Conservation (phyloP, 1,139 yeast species). For the Wickerhamomyces sp. region DNA sequence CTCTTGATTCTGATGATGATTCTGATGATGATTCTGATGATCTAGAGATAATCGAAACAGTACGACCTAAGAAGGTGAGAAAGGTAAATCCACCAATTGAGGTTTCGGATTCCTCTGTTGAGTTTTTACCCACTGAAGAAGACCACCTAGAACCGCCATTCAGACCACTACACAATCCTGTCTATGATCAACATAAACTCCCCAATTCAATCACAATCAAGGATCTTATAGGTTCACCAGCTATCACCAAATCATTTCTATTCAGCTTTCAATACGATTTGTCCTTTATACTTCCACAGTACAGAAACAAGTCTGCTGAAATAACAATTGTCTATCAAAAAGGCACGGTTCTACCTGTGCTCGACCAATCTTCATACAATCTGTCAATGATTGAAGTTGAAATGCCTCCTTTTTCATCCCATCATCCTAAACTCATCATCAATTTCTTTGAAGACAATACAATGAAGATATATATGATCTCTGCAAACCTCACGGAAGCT, state of each 20-base stretch:
- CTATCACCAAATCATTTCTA: constrained; percentile 20
- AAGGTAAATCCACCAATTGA: no score
- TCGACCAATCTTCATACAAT: constrained; percentile 11
- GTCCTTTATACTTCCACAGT: constrained; percentile 23
- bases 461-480: constrained; percentile 50
- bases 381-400: constrained; percentile 17
- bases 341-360: constrained; percentile 23
- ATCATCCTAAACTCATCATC: constrained; percentile 65
- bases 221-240: constrained; percentile 23
- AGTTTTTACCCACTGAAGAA: background rate
- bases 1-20: constrained; percentile 9
- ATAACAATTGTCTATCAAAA: constrained; percentile 26
- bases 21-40: constrained; percentile 4
- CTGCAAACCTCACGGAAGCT: constrained; percentile 49
- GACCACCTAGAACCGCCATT: constrained; percentile 17
- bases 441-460: constrained; percentile 42
- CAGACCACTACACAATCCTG: constrained; percentile 25
- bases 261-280: constrained; percentile 31
- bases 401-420: constrained; percentile 38
- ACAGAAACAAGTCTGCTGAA: constrained; percentile 11
- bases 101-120: no score
- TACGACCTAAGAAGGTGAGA: no score
- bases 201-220: constrained; percentile 22
- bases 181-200: constrained; percentile 23
- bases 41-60: no score